Evolutionary conservation across 352 stramenopile genomes (phyloP).

Genomic region (Pseudoperonospora humuli): DNA sequence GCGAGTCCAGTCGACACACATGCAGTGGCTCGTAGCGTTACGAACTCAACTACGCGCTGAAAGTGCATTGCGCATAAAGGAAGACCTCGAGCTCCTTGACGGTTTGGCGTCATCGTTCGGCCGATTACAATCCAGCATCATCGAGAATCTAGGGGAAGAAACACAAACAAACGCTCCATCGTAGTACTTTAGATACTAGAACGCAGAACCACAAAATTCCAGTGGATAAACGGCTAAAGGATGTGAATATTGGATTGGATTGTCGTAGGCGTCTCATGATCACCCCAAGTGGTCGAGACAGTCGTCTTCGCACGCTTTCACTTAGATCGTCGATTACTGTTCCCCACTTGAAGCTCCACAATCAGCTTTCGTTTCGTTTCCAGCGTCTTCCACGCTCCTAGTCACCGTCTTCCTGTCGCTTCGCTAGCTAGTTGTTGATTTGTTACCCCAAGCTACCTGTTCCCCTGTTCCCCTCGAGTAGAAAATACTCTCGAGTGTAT

Average conservation of each 20-base stretch:
- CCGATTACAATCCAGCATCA: slow-evolving; percentile 68
- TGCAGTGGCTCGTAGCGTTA: slow-evolving; percentile 48
- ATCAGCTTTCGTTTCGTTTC: slow-evolving; percentile 12
- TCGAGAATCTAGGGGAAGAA: slow-evolving; percentile 74
- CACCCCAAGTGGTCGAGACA: slow-evolving; percentile 1
- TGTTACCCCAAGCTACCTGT: slow-evolving; percentile 35
- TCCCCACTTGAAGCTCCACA: slow-evolving; percentile 5
- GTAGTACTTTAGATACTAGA: too few species aligned
- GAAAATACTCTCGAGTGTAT: slow-evolving; percentile 11
- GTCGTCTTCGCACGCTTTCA: slow-evolving; percentile 12
- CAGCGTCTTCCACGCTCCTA: slow-evolving; percentile 13
- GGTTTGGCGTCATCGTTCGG: slow-evolving; percentile 70
- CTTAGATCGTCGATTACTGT: slow-evolving; percentile 9
- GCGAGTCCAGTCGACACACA: slow-evolving; percentile 32
- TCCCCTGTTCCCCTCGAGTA: slow-evolving; percentile 17
- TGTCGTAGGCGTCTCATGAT: slow-evolving; percentile 19
- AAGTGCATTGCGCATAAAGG: slow-evolving; percentile 34
- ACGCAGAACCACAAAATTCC: slow-evolving; percentile 14
- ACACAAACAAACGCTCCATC: not conserved
- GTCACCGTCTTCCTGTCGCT: slow-evolving; percentile 27
- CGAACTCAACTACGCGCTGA: slow-evolving; percentile 48
- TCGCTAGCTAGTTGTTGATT: slow-evolving; percentile 25
- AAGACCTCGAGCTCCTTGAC: slow-evolving; percentile 78
- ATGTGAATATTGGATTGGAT: slow-evolving; percentile 41
- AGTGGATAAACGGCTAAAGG: slow-evolving; percentile 22